These are phyloP conservation scores for Fraxinus xanthoxyloides DNA, from an alignment of 305 asterid species.

Conservation along the genomic window DNA sequence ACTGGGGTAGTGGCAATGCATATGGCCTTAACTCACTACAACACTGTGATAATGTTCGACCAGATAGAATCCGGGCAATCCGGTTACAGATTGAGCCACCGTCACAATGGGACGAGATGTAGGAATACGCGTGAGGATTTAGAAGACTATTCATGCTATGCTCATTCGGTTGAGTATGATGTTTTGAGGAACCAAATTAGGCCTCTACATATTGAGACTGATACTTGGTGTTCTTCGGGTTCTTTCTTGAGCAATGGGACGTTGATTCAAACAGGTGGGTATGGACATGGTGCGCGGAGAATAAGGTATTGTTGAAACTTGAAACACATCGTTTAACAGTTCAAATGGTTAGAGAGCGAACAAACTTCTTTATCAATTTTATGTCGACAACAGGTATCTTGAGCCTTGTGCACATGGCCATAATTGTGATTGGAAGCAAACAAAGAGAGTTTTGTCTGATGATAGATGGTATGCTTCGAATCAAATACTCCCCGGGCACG, in stretches of 20 bases:
- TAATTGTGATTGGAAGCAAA: conserved; percentile 54
- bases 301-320: conserved; percentile 21
- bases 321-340: not conserved
- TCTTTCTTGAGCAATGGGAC: conserved; percentile 56
- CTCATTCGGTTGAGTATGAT: conserved; percentile 65
- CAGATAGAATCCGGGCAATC: conserved; percentile 37
- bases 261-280: conserved; percentile 53
- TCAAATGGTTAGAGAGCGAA: not conserved
- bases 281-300: conserved; percentile 34
- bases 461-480: conserved; percentile 57
- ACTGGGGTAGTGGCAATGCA: conserved; percentile 69
- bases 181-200: conserved; percentile 39
- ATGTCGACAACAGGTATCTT: conserved; percentile 18
- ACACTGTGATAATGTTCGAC: conserved; percentile 59
- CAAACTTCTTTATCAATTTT: not conserved
- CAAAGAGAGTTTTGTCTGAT: conserved; percentile 22
- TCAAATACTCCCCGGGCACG: conserved; percentile 40
- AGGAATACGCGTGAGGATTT: conserved; percentile 10
- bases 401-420: conserved; percentile 34
- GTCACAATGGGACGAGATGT: conserved; percentile 41
- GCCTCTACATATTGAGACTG: conserved; percentile 40
- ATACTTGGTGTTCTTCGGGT: conserved; percentile 63
- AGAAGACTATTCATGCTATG: conserved; percentile 48
- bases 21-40: conserved; percentile 58
- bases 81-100: conserved; percentile 34